A percentile compares a stretch with the other conserved stretches of the same genome.
Evolutionary conservation across 2,329 filamentous ascomycete species (phyloP).

Genomic region (Fusarium beomiforme): DNA sequence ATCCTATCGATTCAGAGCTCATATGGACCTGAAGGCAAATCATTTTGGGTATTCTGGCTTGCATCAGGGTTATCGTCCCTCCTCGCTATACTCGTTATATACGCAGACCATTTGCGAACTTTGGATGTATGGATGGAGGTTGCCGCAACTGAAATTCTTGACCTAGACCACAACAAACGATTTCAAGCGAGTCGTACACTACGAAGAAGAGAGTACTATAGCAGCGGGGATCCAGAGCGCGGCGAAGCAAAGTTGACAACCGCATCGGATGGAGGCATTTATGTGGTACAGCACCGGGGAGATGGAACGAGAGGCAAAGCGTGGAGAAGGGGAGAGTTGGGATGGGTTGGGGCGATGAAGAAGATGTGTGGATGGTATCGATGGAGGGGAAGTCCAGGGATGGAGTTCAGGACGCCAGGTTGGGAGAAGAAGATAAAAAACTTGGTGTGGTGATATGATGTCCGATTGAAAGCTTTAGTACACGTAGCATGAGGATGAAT

Average conservation of each 20-base stretch:
- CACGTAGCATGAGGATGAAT: background rate
- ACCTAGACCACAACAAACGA: constrained; percentile 34
- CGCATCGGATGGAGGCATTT: constrained; percentile 33
- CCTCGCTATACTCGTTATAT: constrained; percentile 55
- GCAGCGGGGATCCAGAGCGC: constrained; percentile 36
- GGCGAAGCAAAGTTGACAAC: constrained; percentile 50
- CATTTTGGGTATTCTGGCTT: constrained; percentile 63
- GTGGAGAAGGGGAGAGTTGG: constrained; percentile 56
- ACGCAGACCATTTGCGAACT: constrained; percentile 58
- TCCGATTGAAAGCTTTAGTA: background rate
- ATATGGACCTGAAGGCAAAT: constrained; percentile 53
- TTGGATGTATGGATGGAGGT: constrained; percentile 60
- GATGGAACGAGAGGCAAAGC: constrained; percentile 46
- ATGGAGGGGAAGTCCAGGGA: constrained; percentile 40
- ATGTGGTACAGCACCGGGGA: constrained; percentile 45
- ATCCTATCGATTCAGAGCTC: constrained; percentile 59
- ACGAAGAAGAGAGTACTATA: constrained; percentile 40
- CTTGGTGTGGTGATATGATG: constrained; percentile 13
- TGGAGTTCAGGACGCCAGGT: constrained; percentile 42
- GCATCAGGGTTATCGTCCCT: constrained; percentile 51
- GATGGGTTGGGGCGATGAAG: constrained; percentile 59
- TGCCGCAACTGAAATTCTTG: constrained; percentile 40
- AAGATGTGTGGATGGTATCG: constrained; percentile 51
- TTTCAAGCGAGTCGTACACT: constrained; percentile 32
- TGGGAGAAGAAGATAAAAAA: constrained; percentile 36